phyloP scores from a whole-genome alignment of 208 protist species.

The Borovskyia barvae region DNA sequence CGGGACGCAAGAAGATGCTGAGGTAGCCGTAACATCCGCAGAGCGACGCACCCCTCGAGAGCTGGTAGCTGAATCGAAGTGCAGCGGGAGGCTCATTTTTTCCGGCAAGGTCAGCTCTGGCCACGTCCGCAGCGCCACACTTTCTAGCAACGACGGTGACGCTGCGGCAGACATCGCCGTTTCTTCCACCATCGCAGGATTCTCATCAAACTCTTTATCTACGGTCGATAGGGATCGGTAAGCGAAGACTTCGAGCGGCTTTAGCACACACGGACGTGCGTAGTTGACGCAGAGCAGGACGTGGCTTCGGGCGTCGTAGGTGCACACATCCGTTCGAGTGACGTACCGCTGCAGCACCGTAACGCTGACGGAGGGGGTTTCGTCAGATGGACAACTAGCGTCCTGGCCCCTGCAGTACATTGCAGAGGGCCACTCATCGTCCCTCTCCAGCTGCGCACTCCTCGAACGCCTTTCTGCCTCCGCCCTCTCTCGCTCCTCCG shows the following conservation, averaged over 20 bases:
- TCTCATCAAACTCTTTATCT: background rate
- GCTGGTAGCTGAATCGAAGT: background rate
- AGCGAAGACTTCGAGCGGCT: conserved; percentile 37
- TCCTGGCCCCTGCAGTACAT: too few relatives aligned
- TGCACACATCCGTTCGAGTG: conserved; percentile 42
- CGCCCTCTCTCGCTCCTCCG: too few relatives aligned
- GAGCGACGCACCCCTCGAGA: too few relatives aligned
- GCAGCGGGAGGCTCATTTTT: background rate
- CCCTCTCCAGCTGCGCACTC: too few relatives aligned
- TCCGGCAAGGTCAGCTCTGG: conserved; percentile 28
- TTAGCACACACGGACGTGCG: conserved; percentile 34
- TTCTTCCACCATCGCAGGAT: background rate
- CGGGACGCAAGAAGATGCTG: background rate
- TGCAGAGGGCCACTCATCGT: too few relatives aligned
- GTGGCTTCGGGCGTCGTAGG: conserved; percentile 11
- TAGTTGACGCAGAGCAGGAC: conserved; percentile 41
- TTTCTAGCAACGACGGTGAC: background rate
- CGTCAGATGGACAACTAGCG: background rate
- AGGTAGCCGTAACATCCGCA: too few relatives aligned
- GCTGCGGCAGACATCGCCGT: too few relatives aligned
- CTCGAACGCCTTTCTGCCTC: too few relatives aligned
- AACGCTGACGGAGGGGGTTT: background rate
- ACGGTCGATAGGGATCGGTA: background rate
- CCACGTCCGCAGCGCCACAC: conserved; percentile 11
- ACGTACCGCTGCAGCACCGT: conserved; percentile 42